Conservation (phyloP, 2,329 filamentous ascomycete genomes). For the Tolypocladium amazonense region DNA sequence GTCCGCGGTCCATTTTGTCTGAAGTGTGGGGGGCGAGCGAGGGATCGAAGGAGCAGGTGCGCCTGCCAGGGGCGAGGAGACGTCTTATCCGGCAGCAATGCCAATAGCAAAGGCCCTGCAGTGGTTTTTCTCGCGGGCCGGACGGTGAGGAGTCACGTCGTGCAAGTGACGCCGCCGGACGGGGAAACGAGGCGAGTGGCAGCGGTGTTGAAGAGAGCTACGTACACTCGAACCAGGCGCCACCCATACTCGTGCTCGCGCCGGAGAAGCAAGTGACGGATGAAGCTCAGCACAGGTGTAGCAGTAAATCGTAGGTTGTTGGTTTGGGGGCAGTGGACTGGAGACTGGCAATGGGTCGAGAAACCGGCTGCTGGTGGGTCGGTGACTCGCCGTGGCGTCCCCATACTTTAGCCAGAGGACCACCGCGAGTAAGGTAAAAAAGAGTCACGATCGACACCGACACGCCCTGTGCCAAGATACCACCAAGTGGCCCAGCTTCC, state of each 20-base stretch:
- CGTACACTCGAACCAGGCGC: neutral
- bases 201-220: neutral
- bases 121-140: neutral
- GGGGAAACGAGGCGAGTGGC: neutral
- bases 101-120: neutral
- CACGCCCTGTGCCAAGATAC: no score
- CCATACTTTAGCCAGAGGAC: neutral
- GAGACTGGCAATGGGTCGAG: neutral
- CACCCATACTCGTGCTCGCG: neutral
- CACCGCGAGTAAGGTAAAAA: no score
- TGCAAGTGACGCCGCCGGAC: neutral
- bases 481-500: neutral
- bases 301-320: no score
- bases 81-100: neutral
- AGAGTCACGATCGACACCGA: no score
- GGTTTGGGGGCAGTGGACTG: neutral
- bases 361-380: neutral
- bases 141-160: neutral
- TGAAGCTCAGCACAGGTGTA: neutral
- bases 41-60: neutral
- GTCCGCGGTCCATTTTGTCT: constrained; percentile 2
- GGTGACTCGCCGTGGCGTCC: neutral
- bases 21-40: neutral
- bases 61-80: neutral
- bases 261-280: neutral